A percentile compares a stretch with the other conserved stretches of the same genome.
phyloP scores from a whole-genome alignment of 164 flowering plant species.

The Malania oleifera region DNA sequence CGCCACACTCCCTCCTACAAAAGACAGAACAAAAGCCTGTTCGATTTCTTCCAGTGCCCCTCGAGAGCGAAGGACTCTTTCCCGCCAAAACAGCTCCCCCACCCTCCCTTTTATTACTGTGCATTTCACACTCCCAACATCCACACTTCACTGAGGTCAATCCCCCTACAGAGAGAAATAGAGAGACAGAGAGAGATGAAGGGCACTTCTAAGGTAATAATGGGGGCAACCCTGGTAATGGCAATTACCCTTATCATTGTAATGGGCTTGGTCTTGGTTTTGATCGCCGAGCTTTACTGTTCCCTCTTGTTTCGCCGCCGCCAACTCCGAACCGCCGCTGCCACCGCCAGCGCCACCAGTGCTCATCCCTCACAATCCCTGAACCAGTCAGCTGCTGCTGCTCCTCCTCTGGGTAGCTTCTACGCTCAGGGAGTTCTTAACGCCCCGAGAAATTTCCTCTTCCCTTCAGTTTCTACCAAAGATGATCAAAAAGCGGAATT shows the following conservation, averaged over 20 bases:
- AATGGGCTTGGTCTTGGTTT: conserved; percentile 49
- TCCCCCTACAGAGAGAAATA: conserved; percentile 3
- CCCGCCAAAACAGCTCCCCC: conserved; percentile 35
- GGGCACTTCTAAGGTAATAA: conserved; percentile 59
- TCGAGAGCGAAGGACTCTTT: conserved; percentile 22
- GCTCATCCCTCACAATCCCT: conserved; percentile 7
- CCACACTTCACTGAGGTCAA: neutral
- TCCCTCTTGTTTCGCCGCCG: conserved; percentile 58
- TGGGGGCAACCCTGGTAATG: conserved; percentile 68
- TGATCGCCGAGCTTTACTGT: conserved; percentile 87
- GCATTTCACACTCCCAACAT: conserved; percentile 5
- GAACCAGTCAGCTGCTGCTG: conserved; percentile 10
- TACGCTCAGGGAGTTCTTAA: conserved; percentile 63
- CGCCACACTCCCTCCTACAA: conserved; percentile 12
- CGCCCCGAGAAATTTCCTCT: conserved; percentile 63
- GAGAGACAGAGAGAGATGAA: conserved; percentile 38
- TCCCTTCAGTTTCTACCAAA: conserved; percentile 32
- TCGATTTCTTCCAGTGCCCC: conserved; percentile 7
- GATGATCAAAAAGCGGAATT: conserved; percentile 14
- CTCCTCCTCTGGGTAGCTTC: conserved; percentile 35
- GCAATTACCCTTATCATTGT: conserved; percentile 56
- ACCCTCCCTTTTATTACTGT: neutral
- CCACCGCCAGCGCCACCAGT: conserved; percentile 12
- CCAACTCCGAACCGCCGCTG: conserved; percentile 10
- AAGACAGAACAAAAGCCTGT: no score